A percentile compares a stretch with the other conserved stretches of the same genome.
phyloP scores from a whole-genome alignment of 768 basidiomycete species.

The Boletus sp. region DNA sequence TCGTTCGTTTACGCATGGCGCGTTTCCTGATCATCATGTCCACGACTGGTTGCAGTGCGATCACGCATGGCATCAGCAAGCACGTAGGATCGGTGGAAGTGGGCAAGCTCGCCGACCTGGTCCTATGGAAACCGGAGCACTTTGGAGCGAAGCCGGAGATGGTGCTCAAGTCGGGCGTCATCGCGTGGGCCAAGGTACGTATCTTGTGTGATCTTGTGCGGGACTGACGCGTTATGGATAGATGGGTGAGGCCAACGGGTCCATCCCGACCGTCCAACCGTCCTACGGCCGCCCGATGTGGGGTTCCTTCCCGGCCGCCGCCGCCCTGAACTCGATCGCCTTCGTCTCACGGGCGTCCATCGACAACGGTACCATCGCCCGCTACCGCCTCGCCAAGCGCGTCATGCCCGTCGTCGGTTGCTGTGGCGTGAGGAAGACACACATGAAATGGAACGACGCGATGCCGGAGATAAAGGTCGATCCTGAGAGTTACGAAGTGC shows the following conservation, averaged over 20 bases:
- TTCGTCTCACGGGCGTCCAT: constrained; percentile 84
- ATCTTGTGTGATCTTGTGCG: no score
- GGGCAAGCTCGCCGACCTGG: constrained; percentile 89
- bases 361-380: constrained; percentile 51
- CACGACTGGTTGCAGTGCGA: constrained; percentile 51
- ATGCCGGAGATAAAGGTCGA: constrained; percentile 87
- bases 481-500: constrained; percentile 87
- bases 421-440: constrained; percentile 71
- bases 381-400: constrained; percentile 71
- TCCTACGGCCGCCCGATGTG: constrained; percentile 89
- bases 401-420: constrained; percentile 76
- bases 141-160: constrained; percentile 93
- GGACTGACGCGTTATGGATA: no score
- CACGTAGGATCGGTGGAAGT: constrained; percentile 80
- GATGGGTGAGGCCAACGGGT: constrained; percentile 97
- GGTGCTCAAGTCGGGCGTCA: constrained; percentile 94
- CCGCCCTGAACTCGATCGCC: constrained; percentile 78
- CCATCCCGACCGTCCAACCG: constrained; percentile 95
- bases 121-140: constrained; percentile 92
- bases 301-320: constrained; percentile 76
- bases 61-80: constrained; percentile 90
- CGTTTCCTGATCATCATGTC: background rate
- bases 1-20: no score
- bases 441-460: constrained; percentile 91
- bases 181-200: constrained; percentile 83